phyloP scores from a whole-genome alignment of 257 asterid species.

The Plantago major region DNA sequence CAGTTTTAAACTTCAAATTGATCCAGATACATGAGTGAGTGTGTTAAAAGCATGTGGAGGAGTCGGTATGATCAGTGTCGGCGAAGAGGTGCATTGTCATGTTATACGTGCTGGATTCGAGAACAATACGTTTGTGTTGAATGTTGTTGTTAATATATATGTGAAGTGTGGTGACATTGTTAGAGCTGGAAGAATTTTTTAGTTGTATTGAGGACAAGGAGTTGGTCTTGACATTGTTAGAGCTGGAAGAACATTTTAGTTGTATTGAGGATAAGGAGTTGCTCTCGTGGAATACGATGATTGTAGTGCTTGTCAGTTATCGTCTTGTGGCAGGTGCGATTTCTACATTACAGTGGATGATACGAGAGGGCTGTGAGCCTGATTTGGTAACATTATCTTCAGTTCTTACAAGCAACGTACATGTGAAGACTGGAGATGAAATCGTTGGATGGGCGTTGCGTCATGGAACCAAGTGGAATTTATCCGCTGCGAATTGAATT shows the following conservation, averaged over 20 bases:
- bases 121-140: conserved; percentile 45
- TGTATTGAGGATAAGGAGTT: conserved; percentile 42
- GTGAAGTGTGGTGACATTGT: conserved; percentile 87
- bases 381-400: conserved; percentile 59
- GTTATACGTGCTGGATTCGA: conserved; percentile 53
- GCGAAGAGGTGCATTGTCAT: conserved; percentile 79
- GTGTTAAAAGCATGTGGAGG: conserved; percentile 85
- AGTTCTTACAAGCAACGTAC: conserved; percentile 32
- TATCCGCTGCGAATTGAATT: conserved; percentile 50
- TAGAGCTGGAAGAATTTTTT: no score
- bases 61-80: conserved; percentile 55
- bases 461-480: conserved; percentile 44
- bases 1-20: no score
- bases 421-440: conserved; percentile 34
- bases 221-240: no score
- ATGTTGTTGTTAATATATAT: conserved; percentile 71
- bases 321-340: conserved; percentile 49
- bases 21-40: no score
- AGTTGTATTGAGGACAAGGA: no score
- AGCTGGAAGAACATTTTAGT: conserved; percentile 53
- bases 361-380: conserved; percentile 40
- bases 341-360: conserved; percentile 37
- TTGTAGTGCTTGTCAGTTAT: conserved; percentile 57
- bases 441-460: conserved; percentile 72
- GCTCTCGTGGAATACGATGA: conserved; percentile 84